Evolutionary conservation across 2,329 filamentous ascomycete genomes (phyloP).

Genomic region (Thelonectria blattea): DNA sequence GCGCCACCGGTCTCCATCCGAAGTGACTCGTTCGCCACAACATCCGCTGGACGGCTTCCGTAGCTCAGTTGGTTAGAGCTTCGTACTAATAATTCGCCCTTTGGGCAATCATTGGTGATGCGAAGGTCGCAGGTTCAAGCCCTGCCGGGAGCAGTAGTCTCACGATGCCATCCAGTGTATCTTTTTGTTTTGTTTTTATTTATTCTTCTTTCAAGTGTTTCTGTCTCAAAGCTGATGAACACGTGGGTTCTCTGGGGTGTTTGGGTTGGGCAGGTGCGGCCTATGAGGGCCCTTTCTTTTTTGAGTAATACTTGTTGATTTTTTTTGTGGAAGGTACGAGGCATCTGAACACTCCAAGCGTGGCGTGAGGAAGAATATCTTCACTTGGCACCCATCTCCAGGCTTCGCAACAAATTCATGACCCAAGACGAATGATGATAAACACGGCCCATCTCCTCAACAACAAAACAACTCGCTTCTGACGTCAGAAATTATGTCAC

Average conservation of each 20-base stretch:
- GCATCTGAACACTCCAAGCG: no score
- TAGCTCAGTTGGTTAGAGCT: conserved; percentile 5
- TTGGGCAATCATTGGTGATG: not conserved
- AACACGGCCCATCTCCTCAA: no score
- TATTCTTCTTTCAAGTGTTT: not conserved
- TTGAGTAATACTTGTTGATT: no score
- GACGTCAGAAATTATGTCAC: not conserved
- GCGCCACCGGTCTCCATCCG: no score
- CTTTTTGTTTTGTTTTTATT: not conserved
- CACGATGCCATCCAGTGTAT: not conserved
- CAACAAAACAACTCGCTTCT: not conserved
- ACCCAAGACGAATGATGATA: no score
- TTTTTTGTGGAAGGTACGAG: no score
- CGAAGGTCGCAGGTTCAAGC: conserved; percentile 3
- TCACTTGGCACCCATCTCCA: no score
- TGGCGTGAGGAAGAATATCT: no score
- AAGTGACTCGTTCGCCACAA: no score
- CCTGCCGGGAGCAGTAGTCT: conserved; percentile 1
- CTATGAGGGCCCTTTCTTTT: no score
- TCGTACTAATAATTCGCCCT: not conserved
- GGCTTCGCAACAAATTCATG: no score
- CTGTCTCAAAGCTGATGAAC: no score
- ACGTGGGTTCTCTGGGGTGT: not conserved
- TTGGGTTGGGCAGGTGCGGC: not conserved
- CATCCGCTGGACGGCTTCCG: not conserved